phyloP scores from a whole-genome alignment of 164 flowering plant species.

The Platanus orientalis region DNA sequence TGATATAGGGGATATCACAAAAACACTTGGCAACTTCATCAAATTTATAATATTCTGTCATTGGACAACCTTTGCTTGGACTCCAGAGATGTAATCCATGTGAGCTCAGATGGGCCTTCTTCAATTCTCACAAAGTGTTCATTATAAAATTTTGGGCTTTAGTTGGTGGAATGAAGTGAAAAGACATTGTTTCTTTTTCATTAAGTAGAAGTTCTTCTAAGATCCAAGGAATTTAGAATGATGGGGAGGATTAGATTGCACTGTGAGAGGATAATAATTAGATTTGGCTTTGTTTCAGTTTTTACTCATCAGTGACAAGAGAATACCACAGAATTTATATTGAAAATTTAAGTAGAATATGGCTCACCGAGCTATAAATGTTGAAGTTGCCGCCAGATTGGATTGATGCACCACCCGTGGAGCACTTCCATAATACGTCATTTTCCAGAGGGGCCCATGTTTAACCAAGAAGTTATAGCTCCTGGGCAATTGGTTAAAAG shows the following conservation, averaged over 20 bases:
- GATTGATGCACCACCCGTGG: slow-evolving; percentile 87
- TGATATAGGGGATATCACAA: no score
- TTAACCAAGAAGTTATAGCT: slow-evolving; percentile 95
- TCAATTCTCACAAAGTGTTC: background rate
- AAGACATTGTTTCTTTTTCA: background rate
- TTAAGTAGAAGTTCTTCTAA: no score
- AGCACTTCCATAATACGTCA: slow-evolving; percentile 84
- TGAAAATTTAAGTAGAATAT: background rate
- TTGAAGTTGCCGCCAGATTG: slow-evolving; percentile 92
- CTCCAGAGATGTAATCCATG: background rate
- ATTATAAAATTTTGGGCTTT: background rate
- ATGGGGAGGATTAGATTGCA: background rate
- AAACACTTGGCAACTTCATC: background rate
- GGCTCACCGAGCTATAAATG: slow-evolving; percentile 83
- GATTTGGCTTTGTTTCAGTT: background rate
- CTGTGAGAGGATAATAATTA: background rate
- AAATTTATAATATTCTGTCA: background rate
- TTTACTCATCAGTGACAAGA: background rate
- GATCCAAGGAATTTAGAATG: no score
- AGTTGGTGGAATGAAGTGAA: background rate
- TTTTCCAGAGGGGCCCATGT: slow-evolving; percentile 86
- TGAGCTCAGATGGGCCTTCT: background rate
- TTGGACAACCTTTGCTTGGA: background rate
- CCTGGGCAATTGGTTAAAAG: slow-evolving; percentile 92
- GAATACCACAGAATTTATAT: background rate